Percentiles rank a stretch among this genome's conserved stretches.
Evolutionary conservation across 306 rosid species (phyloP).

Genomic region (Glycyrrhiza uralensis): DNA sequence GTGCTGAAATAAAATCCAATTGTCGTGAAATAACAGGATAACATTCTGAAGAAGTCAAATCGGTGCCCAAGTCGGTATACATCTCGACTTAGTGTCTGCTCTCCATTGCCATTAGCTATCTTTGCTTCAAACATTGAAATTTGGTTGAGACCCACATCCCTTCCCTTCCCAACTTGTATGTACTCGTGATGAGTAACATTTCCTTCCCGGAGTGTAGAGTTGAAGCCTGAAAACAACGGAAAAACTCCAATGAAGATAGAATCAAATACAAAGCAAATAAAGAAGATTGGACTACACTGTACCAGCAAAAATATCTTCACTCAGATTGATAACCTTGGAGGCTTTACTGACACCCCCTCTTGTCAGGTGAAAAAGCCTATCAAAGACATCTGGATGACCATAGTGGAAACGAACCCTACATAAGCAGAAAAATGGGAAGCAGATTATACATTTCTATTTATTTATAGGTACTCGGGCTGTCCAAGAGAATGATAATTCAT

Average conservation of each 20-base stretch:
- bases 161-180: constrained; percentile 57
- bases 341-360: constrained; percentile 59
- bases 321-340: constrained; percentile 49
- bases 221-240: constrained; percentile 38
- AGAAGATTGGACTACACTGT: constrained; percentile 8
- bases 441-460: constrained; percentile 9
- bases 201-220: constrained; percentile 54
- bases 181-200: constrained; percentile 56
- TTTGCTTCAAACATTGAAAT: constrained; percentile 53
- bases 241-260: constrained; percentile 6
- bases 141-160: constrained; percentile 57
- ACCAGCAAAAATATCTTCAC: constrained; percentile 56
- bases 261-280: constrained; percentile 14
- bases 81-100: constrained; percentile 51
- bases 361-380: constrained; percentile 50
- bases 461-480: not conserved
- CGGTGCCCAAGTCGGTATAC: constrained; percentile 53
- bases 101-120: constrained; percentile 55
- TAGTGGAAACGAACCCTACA: constrained; percentile 56
- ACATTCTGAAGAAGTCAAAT: constrained; percentile 54
- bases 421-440: not conserved
- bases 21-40: constrained; percentile 53
- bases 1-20: constrained; percentile 54
- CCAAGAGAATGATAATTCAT: not conserved
- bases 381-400: constrained; percentile 57